Evolutionary conservation across 805 yeast genomes (phyloP).

Genomic region (Teunomyces aglyptinius): DNA sequence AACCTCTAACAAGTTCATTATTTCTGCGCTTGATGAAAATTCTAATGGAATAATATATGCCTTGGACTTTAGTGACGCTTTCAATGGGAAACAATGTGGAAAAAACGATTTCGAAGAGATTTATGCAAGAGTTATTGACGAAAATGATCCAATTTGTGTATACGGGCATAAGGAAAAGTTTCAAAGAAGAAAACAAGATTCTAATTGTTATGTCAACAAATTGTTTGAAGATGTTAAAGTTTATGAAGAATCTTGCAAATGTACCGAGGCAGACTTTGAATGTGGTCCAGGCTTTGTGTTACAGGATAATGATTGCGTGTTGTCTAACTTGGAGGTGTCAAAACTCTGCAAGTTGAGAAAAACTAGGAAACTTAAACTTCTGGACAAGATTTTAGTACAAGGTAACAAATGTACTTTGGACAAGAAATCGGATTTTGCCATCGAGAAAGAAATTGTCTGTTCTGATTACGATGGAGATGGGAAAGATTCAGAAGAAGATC

Average conservation of each 20-base stretch:
- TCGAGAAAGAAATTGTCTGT: slow-evolving; percentile 35
- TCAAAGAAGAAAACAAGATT: slow-evolving; percentile 59
- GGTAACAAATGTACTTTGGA: slow-evolving; percentile 45
- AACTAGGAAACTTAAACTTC: slow-evolving; percentile 21
- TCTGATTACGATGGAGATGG: slow-evolving; percentile 19
- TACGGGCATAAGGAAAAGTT: slow-evolving; percentile 67
- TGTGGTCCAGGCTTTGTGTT: slow-evolving; percentile 53
- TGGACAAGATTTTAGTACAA: slow-evolving; percentile 42
- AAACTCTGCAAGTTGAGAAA: slow-evolving; percentile 23
- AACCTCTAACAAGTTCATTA: slow-evolving; percentile 56
- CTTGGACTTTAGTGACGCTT: slow-evolving; percentile 59
- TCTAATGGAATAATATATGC: slow-evolving; percentile 27
- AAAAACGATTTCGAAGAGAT: slow-evolving; percentile 63
- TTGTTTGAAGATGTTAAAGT: slow-evolving; percentile 46
- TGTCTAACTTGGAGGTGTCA: slow-evolving; percentile 14
- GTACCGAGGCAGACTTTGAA: slow-evolving; percentile 67
- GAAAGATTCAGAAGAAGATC: slow-evolving; percentile 8
- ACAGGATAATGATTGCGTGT: slow-evolving; percentile 19
- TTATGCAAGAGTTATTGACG: slow-evolving; percentile 46
- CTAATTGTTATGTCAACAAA: slow-evolving; percentile 59
- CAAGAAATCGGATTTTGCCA: slow-evolving; percentile 21
- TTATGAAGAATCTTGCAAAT: slow-evolving; percentile 57
- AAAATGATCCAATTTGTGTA: slow-evolving; percentile 49
- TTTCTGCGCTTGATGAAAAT: slow-evolving; percentile 40
- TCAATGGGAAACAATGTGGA: slow-evolving; percentile 44